Conservation (phyloP, 2,329 filamentous ascomycete species). For the Leptoxyphium fumago region DNA sequence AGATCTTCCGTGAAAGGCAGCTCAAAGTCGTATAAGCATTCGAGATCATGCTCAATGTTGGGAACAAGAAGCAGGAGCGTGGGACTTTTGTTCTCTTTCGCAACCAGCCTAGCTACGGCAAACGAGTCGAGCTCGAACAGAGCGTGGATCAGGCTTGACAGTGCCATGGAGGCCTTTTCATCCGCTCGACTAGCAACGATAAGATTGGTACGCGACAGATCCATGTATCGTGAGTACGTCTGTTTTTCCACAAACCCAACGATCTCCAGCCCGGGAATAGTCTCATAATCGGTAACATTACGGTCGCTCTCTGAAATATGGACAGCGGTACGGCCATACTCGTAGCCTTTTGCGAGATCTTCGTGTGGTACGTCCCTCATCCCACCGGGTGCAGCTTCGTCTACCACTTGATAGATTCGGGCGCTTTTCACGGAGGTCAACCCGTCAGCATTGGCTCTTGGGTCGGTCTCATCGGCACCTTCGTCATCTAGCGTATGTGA, state of each 20-base stretch:
- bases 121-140: slow-evolving; percentile 74
- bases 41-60: slow-evolving; percentile 60
- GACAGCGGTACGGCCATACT: slow-evolving; percentile 84
- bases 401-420: slow-evolving; percentile 68
- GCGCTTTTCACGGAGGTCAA: slow-evolving; percentile 60
- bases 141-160: slow-evolving; percentile 81
- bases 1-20: slow-evolving; percentile 90
- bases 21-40: slow-evolving; percentile 79
- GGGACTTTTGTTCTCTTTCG: slow-evolving; percentile 70
- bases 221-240: slow-evolving; percentile 65
- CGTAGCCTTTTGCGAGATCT: slow-evolving; percentile 79
- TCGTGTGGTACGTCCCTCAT: slow-evolving; percentile 72
- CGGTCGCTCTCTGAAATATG: slow-evolving; percentile 75
- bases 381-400: slow-evolving; percentile 58
- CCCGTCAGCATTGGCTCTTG: slow-evolving; percentile 21
- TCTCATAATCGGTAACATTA: slow-evolving; percentile 79
- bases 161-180: slow-evolving; percentile 64
- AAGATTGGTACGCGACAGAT: slow-evolving; percentile 66
- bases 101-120: slow-evolving; percentile 71
- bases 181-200: slow-evolving; percentile 66
- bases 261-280: slow-evolving; percentile 58
- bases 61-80: slow-evolving; percentile 66
- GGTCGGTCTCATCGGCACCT: slow-evolving; percentile 18
- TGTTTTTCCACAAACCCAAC: slow-evolving; percentile 66
- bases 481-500: slow-evolving; percentile 10